These are phyloP conservation scores for Boletus barrowsii DNA, from an alignment of 768 basidiomycete species.

Conservation along the genomic window DNA sequence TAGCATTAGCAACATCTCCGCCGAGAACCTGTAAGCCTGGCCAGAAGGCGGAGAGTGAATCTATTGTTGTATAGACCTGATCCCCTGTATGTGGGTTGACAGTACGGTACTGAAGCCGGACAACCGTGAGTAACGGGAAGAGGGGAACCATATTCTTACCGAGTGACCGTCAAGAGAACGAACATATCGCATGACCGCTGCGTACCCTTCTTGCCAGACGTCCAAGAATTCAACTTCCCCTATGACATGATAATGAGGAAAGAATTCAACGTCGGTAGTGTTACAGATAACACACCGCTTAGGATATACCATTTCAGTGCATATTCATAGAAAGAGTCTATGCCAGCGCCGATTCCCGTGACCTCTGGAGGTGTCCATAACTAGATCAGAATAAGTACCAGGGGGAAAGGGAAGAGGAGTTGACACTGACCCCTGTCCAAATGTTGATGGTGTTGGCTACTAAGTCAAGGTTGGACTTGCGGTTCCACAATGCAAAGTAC, in stretches of 20 bases:
- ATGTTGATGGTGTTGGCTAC: conserved; percentile 90
- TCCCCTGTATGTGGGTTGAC: conserved; percentile 82
- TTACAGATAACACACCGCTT: conserved; percentile 50
- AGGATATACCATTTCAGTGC: conserved; percentile 90
- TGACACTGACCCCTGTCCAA: conserved; percentile 64
- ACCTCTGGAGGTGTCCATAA: conserved; percentile 75
- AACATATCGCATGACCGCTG: conserved; percentile 81
- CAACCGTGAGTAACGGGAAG: background rate
- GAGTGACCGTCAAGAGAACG: conserved; percentile 83
- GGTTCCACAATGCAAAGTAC: conserved; percentile 92
- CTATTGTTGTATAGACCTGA: conserved; percentile 72
- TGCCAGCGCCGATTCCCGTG: conserved; percentile 86
- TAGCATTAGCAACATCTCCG: conserved; percentile 85
- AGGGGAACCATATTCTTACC: conserved; percentile 42
- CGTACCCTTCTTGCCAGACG: conserved; percentile 82
- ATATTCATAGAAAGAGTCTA: conserved; percentile 96
- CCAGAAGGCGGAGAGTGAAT: conserved; percentile 95
- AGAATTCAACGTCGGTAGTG: background rate
- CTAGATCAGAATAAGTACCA: conserved; percentile 28
- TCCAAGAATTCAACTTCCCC: conserved; percentile 80
- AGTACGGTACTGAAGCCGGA: conserved; percentile 64
- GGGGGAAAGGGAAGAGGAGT: background rate
- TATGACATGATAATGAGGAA: conserved; percentile 20
- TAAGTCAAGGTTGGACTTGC: conserved; percentile 77
- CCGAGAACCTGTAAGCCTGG: conserved; percentile 91